These are phyloP conservation scores for Euphorbia lathyris DNA, from an alignment of 345 rosid species.

Conservation along the genomic window DNA sequence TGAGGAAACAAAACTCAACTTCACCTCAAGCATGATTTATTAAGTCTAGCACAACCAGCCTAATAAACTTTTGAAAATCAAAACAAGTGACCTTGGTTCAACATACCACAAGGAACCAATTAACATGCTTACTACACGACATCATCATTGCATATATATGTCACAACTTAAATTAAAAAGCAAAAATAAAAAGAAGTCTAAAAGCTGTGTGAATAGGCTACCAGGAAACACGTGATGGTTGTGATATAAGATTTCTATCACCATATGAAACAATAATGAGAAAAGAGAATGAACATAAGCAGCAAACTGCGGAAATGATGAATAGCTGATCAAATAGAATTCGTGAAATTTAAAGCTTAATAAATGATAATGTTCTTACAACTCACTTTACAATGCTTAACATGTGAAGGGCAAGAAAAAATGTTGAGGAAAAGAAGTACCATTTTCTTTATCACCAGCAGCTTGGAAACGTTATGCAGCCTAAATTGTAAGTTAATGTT, in stretches of 20 bases:
- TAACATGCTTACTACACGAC: not conserved
- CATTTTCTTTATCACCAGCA: conserved; percentile 20
- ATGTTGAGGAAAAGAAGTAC: conserved; percentile 5
- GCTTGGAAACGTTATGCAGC: conserved; percentile 30
- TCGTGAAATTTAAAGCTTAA: not conserved
- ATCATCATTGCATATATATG: not conserved
- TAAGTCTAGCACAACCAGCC: not conserved
- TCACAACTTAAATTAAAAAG: not conserved
- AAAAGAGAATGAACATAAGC: not conserved
- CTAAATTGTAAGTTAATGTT: no score
- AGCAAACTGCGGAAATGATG: not conserved
- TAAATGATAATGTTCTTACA: not conserved
- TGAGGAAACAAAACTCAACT: not conserved
- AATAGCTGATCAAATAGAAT: not conserved
- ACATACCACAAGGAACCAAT: not conserved
- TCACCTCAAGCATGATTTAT: not conserved
- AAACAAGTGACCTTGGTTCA: not conserved
- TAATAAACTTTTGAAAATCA: not conserved
- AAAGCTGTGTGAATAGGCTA: not conserved
- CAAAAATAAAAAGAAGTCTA: not conserved
- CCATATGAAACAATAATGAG: not conserved
- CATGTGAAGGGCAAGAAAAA: not conserved
- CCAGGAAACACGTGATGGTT: not conserved
- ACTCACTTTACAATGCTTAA: not conserved
- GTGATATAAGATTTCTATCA: not conserved